Evolutionary conservation across 768 basidiomycete species (phyloP).

Genomic region (Inosperma sp.): DNA sequence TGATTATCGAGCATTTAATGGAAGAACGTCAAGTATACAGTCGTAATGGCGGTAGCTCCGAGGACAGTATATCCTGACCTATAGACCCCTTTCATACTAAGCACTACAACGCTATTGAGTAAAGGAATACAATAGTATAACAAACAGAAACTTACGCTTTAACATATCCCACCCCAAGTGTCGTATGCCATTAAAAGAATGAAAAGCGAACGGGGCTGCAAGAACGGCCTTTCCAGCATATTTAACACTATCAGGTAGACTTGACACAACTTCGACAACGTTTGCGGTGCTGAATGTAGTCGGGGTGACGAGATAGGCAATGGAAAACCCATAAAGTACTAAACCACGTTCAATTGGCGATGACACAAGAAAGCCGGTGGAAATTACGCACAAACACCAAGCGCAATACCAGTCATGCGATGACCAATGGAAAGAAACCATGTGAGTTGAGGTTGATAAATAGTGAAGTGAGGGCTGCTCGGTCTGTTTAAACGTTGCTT

Average conservation of each 20-base stretch:
- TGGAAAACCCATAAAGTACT: conserved; percentile 87
- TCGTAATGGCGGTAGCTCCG: conserved; percentile 71
- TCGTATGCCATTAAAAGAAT: conserved; percentile 83
- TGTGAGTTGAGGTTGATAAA: conserved; percentile 94
- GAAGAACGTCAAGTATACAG: conserved; percentile 50
- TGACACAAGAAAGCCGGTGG: not conserved
- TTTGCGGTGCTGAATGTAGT: conserved; percentile 74
- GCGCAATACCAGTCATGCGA: conserved; percentile 76
- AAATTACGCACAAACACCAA: conserved; percentile 64
- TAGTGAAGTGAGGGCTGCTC: conserved; percentile 90
- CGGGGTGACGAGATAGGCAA: conserved; percentile 83
- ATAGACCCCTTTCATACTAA: conserved; percentile 78
- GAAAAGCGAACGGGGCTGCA: conserved; percentile 87
- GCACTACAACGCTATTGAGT: conserved; percentile 46
- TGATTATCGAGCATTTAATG: conserved; percentile 17
- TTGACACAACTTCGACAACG: conserved; percentile 65
- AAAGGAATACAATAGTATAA: conserved; percentile 1
- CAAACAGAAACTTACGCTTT: conserved; percentile 56
- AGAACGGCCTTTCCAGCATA: conserved; percentile 71
- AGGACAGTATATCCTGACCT: conserved; percentile 78
- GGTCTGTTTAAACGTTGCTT: conserved; percentile 85
- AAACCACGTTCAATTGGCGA: not conserved
- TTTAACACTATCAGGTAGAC: conserved; percentile 75
- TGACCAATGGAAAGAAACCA: conserved; percentile 85
- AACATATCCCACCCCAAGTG: conserved; percentile 89